Conservation (phyloP, 129 eudicot species). For the Erigeron canadensis region DNA sequence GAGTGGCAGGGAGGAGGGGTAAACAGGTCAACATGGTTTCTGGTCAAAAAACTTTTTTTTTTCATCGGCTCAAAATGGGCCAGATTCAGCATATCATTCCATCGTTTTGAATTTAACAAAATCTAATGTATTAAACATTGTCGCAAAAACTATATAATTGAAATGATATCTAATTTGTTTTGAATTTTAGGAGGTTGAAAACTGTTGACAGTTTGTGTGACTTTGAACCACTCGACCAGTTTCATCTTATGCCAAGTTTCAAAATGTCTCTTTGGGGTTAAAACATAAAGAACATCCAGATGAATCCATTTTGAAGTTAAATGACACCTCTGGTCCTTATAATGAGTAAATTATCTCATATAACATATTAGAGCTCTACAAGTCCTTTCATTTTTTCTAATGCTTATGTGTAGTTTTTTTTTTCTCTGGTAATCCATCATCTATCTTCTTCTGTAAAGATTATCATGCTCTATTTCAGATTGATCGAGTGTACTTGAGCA, state of each 20-base stretch:
- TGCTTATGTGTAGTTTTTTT: not conserved
- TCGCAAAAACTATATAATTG: too few relatives aligned
- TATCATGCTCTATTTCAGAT: slow-evolving; percentile 41
- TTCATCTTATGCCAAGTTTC: not conserved
- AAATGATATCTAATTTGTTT: not conserved
- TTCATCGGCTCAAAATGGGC: not conserved
- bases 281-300: too few relatives aligned
- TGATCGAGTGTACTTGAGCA: slow-evolving; percentile 77
- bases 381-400: not conserved
- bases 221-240: not conserved
- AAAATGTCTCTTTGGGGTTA: not conserved
- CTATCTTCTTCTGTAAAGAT: not conserved
- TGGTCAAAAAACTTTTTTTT: too few relatives aligned
- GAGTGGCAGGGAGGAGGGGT: too few relatives aligned
- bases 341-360: not conserved
- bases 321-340: not conserved
- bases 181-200: not conserved
- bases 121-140: too few relatives aligned
- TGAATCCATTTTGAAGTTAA: not conserved
- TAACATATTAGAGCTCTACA: not conserved
- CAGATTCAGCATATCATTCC: not conserved
- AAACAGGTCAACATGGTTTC: too few relatives aligned
- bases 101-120: not conserved
- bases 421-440: not conserved
- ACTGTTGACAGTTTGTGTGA: not conserved